phyloP scores from a whole-genome alignment of 2,329 filamentous ascomycete species.

The Cercospora zeina region DNA sequence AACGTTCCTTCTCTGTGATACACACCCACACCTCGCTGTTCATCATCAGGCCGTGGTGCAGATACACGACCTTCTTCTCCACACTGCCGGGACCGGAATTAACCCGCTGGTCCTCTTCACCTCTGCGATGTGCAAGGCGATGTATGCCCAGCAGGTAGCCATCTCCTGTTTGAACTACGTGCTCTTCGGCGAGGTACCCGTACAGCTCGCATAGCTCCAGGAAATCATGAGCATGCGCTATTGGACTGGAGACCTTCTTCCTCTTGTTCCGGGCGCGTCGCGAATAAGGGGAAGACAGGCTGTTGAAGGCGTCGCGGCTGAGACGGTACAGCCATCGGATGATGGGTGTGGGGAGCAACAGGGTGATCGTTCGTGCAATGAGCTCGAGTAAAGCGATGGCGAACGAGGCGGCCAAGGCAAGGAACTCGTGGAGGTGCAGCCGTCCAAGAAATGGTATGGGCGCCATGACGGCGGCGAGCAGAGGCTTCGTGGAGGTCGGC shows the following conservation, averaged over 20 bases:
- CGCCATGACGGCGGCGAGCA: constrained; percentile 46
- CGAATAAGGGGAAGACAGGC: constrained; percentile 68
- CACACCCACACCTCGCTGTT: constrained; percentile 99
- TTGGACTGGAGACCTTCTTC: constrained; percentile 56
- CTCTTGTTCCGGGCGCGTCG: constrained; percentile 67
- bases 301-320: constrained; percentile 80
- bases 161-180: constrained; percentile 91
- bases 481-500: background rate
- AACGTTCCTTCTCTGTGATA: constrained; percentile 79
- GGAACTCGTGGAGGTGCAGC: constrained; percentile 69
- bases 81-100: constrained; percentile 69
- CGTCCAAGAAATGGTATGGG: constrained; percentile 64
- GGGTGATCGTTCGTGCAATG: constrained; percentile 78
- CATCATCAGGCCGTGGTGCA: constrained; percentile 97
- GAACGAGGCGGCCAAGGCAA: constrained; percentile 82
- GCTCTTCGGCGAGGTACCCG: constrained; percentile 92
- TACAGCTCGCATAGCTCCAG: constrained; percentile 88
- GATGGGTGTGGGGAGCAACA: constrained; percentile 79
- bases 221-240: constrained; percentile 88
- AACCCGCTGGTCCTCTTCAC: constrained; percentile 75
- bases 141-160: constrained; percentile 91
- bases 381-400: constrained; percentile 79
- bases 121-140: constrained; percentile 76
- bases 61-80: constrained; percentile 83
- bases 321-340: constrained; percentile 79